Evolutionary conservation across 768 basidiomycete species (phyloP).

Genomic region (Tremella mesenterica): DNA sequence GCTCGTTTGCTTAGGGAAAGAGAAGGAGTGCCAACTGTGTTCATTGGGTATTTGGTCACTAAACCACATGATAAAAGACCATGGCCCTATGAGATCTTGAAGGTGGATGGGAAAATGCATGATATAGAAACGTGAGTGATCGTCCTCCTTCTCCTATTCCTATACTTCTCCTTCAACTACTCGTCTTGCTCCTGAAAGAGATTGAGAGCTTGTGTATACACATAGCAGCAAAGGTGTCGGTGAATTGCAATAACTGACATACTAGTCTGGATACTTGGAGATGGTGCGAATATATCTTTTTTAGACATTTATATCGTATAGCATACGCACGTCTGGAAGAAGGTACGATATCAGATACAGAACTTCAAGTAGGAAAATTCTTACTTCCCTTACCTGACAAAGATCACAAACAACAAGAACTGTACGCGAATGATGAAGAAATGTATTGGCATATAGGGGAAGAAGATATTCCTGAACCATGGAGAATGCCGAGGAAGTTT

Average conservation of each 20-base stretch:
- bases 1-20: constrained; percentile 66
- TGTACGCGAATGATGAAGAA: constrained; percentile 56
- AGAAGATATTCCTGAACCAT: constrained; percentile 54
- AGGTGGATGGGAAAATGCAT: constrained; percentile 66
- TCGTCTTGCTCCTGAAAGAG: no score
- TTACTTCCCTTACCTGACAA: constrained; percentile 60
- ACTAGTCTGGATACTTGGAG: constrained; percentile 31
- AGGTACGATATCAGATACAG: constrained; percentile 79
- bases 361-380: constrained; percentile 69
- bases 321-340: constrained; percentile 69
- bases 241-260: background rate
- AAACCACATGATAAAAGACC: constrained; percentile 33
- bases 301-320: constrained; percentile 51
- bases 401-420: constrained; percentile 48
- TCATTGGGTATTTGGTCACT: constrained; percentile 43
- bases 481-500: constrained; percentile 41
- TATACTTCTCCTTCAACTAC: no score
- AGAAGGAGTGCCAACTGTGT: constrained; percentile 58
- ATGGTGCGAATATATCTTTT: constrained; percentile 85
- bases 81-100: constrained; percentile 45
- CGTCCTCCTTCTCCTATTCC: background rate
- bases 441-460: constrained; percentile 62
- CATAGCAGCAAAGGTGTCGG: no score
- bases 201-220: background rate
- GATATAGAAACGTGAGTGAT: constrained; percentile 57